Evolutionary conservation across 164 flowering plant species (phyloP).

Genomic region (Vitis labrusca): DNA sequence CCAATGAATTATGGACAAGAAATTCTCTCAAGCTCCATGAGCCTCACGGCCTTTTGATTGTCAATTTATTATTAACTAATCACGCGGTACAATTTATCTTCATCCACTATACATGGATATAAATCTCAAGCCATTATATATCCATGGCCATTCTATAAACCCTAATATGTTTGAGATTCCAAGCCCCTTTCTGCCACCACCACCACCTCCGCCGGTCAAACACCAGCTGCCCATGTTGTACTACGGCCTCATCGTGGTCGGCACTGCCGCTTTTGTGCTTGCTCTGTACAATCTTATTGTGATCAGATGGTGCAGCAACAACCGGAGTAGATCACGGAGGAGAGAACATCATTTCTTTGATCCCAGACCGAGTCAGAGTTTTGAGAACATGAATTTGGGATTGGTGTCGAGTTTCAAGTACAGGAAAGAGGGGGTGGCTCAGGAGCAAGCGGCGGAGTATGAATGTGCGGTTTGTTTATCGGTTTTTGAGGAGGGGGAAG

Average conservation of each 20-base stretch:
- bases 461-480: slow-evolving; percentile 44
- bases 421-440: slow-evolving; percentile 17
- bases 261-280: slow-evolving; percentile 38
- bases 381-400: background rate
- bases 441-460: background rate
- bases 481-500: slow-evolving; percentile 40
- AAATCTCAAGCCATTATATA: background rate
- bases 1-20: background rate
- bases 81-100: background rate
- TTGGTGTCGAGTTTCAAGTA: slow-evolving; percentile 34
- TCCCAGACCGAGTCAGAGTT: background rate
- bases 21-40: slow-evolving; percentile 3
- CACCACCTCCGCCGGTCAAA: slow-evolving; percentile 19
- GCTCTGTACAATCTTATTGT: slow-evolving; percentile 47
- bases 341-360: background rate
- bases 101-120: too few relatives aligned
- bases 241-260: slow-evolving; percentile 49
- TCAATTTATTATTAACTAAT: background rate
- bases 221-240: slow-evolving; percentile 42
- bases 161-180: background rate
- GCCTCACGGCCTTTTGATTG: slow-evolving; percentile 18
- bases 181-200: background rate
- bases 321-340: slow-evolving; percentile 6
- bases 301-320: slow-evolving; percentile 33
- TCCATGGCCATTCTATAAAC: background rate